Base-by-base conservation (phyloP, 1,284 basidiomycete genomes). In the Gastroboletus turbinatus region DNA sequence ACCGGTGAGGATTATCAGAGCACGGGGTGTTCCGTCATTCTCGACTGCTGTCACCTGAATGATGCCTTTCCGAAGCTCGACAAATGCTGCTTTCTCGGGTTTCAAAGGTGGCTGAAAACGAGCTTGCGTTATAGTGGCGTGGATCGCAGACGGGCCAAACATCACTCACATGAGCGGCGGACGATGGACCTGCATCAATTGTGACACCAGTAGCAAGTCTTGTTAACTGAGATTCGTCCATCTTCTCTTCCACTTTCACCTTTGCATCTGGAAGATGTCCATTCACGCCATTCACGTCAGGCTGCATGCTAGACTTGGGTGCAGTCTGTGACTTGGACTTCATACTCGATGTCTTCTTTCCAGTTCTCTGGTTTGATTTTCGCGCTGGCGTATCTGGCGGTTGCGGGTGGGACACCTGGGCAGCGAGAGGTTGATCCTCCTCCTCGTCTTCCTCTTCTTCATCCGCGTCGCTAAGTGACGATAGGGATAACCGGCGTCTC, bases 21-120 rank as follows among this genome's bases (percentile, higher is more conserved):
- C 89, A 27, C 85, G 83, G 1, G 92, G 87, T 44, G 84, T 75
- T 21, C 83, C 81, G 66, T 96, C 90, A 61, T 97, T 94, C 58
- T 91, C 87, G 0, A 98, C 94, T 7, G 95, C 85, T 0, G 85
- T 83, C 55, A 98, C 88, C 60, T 87, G 81, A 64, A 99, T 98
- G 56, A 98, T 79, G 6, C 90, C 89, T 53, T 85, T 86, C 13
- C 89, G 82, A 63, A 98, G 82, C 70, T 98, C 96, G 17, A 89
- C 75, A 17, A 87, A 82, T 0, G 95, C 92, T 5, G 90, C 87
- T 60, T 95, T 92, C 66, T 91, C 87, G 14, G 81, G 73, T 65
- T 82, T 84, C 39, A 72, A 62, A 21, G 79, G 73, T 13, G 82
- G 79, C 82, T 85, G 58, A 33, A 59, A 51, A 39, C 45, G 27